Base-by-base conservation (phyloP, 2,329 filamentous ascomycete genomes). In the Alternaria sp. region DNA sequence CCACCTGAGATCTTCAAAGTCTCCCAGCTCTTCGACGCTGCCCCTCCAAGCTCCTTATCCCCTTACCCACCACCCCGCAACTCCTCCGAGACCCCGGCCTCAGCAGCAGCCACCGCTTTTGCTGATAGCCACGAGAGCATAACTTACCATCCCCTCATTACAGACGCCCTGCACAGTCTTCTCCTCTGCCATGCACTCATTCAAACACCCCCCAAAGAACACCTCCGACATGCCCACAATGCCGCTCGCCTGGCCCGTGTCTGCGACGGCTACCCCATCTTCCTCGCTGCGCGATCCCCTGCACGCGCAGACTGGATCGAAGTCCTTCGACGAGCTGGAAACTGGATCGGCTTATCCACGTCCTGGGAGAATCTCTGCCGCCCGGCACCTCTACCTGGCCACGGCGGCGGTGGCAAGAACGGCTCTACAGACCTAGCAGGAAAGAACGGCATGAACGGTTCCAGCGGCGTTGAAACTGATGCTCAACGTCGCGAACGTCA, bases 261-360 rank as follows among this genome's bases (percentile, higher is more conserved):
- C 24, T 88, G 87, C 49, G 91, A 95, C 69, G 92, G 91, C 4
- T 94, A 92, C 68, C 92, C 92, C 0, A 86, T 94, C 49, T 94
- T 96, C 73, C 88, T 93, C 64, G 84, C 88, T 0, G 88, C 89
- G 24, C 84, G 90, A 51, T 90, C 87, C 4, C 88, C 91, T 1
- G 88, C 91, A 2, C 88, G 91, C 52, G 86, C 89, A 3, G 92
- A 96, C 78, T 96, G 92, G 92, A 87, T 90, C 48, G 91, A 94
- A 77, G 83, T 94, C 0, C 77, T 95, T 9, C 85, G 88, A 0
- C 85, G 87, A 30, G 84, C 86, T 0, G 83, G 87, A 34, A 91
- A 92, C 72, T 93, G 89, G 89, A 84, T 94, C 52, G 83, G 86
- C 7, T 83, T 95, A 8, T 75, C 78, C 2, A 79, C 84, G 4